Evolutionary conservation across 2,329 filamentous ascomycete species (phyloP).

Genomic region (Aspergillus texensis): DNA sequence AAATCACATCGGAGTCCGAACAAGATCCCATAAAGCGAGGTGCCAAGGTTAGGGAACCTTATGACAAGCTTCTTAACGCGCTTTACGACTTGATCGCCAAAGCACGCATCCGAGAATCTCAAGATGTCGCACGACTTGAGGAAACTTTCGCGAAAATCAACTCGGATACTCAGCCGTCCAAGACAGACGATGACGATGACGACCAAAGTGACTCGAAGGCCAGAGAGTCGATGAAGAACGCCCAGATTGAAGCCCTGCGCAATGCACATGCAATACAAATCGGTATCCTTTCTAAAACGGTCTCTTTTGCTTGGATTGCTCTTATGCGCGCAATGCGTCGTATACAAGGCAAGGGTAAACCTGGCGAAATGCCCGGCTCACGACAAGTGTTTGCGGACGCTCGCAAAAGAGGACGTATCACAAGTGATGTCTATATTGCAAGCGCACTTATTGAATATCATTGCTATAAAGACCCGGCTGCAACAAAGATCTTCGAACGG

Average conservation of each 20-base stretch:
- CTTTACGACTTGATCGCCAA: constrained; percentile 86
- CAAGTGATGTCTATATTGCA: constrained; percentile 92
- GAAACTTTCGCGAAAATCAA: constrained; percentile 53
- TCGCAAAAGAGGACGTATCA: constrained; percentile 80
- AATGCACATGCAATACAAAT: constrained; percentile 73
- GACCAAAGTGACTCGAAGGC: constrained; percentile 53
- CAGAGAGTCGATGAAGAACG: constrained; percentile 55
- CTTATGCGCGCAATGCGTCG: constrained; percentile 92
- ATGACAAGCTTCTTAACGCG: constrained; percentile 78
- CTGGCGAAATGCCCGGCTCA: constrained; percentile 72
- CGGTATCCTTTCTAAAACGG: constrained; percentile 75
- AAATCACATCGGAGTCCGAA: constrained; percentile 73
- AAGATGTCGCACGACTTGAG: constrained; percentile 59
- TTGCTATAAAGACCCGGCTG: constrained; percentile 91
- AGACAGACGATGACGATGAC: constrained; percentile 58
- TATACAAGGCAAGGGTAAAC: constrained; percentile 79
- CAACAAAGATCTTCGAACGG: constrained; percentile 93
- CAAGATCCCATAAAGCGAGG: constrained; percentile 69
- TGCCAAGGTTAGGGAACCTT: constrained; percentile 77
- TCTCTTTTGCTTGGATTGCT: constrained; percentile 94
- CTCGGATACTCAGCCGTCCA: constrained; percentile 39
- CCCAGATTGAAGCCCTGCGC: constrained; percentile 60
- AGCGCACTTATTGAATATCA: constrained; percentile 92
- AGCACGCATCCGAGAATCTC: constrained; percentile 65
- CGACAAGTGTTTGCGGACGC: constrained; percentile 89